Conservation (phyloP, 2,329 filamentous ascomycete species). For the Pseudopithomyces maydicus region DNA sequence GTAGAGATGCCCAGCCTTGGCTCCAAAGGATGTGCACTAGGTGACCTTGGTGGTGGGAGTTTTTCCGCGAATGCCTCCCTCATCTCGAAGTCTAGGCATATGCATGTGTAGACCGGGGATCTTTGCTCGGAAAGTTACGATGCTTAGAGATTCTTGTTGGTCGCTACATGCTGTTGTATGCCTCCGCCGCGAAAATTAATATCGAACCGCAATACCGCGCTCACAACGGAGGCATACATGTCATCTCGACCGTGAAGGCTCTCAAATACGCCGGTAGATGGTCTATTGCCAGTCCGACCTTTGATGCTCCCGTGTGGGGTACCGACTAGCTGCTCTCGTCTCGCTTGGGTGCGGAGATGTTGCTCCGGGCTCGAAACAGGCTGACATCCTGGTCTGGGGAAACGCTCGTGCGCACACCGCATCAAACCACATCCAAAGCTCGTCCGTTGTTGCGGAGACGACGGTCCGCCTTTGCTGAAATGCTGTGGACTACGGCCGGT, state of each 20-base stretch:
- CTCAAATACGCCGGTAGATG: background rate
- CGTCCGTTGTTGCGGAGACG: background rate
- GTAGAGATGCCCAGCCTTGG: conserved; percentile 22
- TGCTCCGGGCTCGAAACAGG: background rate
- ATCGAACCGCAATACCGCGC: background rate
- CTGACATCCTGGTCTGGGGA: background rate
- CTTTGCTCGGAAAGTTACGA: background rate
- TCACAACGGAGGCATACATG: background rate
- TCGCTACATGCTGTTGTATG: background rate
- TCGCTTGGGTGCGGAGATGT: background rate
- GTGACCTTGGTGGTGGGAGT: conserved; percentile 5
- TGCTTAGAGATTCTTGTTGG: background rate
- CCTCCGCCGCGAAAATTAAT: background rate
- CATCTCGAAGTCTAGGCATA: conserved; percentile 1
- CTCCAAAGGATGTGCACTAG: conserved; percentile 20
- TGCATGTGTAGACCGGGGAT: background rate
- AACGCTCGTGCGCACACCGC: background rate
- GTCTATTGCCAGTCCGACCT: background rate
- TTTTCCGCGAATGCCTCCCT: conserved; percentile 18
- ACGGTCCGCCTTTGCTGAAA: background rate
- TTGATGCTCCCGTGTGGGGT: background rate
- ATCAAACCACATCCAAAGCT: background rate
- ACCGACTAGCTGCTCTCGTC: background rate
- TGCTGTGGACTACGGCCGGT: background rate
- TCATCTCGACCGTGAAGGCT: background rate